phyloP scores from a whole-genome alignment of 2,329 filamentous ascomycete species.

The Clarireedia paspali region DNA sequence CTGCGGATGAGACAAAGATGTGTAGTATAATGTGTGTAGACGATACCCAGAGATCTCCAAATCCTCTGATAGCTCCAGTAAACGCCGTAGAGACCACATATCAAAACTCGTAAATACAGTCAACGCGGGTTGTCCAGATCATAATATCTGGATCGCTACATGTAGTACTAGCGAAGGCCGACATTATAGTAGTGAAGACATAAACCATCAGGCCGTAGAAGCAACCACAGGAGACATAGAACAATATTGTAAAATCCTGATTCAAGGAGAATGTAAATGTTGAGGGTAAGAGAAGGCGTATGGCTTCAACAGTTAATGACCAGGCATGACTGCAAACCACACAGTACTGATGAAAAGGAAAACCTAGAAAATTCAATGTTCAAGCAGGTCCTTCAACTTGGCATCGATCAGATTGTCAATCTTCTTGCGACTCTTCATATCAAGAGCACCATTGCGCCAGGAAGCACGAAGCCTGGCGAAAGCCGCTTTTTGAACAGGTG shows the following conservation, averaged over 20 bases:
- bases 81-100: conserved; percentile 26
- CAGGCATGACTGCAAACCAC: conserved; percentile 3
- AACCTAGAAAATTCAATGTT: conserved; percentile 25
- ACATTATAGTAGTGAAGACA: conserved; percentile 2
- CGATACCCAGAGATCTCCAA: conserved; percentile 24
- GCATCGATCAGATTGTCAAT: conserved; percentile 44
- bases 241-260: background rate
- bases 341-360: background rate
- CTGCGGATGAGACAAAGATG: background rate
- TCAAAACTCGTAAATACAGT: conserved; percentile 27
- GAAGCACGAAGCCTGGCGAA: conserved; percentile 44
- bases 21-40: background rate
- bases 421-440: conserved; percentile 49
- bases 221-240: conserved; percentile 1
- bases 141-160: conserved; percentile 11
- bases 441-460: conserved; percentile 46
- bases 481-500: conserved; percentile 34
- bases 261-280: background rate
- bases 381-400: conserved; percentile 44
- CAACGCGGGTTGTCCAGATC: conserved; percentile 19
- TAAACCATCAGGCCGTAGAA: background rate
- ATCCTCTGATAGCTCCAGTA: conserved; percentile 26
- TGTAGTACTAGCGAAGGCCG: conserved; percentile 2
- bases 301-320: conserved; percentile 1
- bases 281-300: background rate